Base-by-base conservation (phyloP, 2,329 filamentous ascomycete genomes). In the Trichoderma brevicompactum region DNA sequence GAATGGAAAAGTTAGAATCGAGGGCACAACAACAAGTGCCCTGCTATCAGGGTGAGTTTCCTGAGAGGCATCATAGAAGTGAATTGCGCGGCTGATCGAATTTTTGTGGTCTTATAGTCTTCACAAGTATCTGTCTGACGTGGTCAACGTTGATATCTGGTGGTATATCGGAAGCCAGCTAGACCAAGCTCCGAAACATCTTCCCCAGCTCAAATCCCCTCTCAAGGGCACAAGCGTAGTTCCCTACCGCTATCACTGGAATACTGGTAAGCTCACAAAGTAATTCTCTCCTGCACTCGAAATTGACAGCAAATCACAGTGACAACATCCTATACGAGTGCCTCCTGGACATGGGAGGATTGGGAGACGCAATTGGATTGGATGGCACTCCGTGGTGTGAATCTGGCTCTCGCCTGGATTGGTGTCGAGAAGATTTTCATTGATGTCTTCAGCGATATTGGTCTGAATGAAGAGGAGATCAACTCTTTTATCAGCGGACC, bases 311-410 rank as follows among this genome's bases (percentile, higher is more conserved):
- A 4, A n/a, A n/a, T n/a, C 12, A 0, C 23, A 78, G 82, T 84
- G 0, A 84, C 82, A 0, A 83, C 82, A 68, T 83, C 80, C 4
- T 84, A 84, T 67, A 83, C 81, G 5, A 73, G 76, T 2, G 77
- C 82, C 0, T 84, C 83, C 70, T 85, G 81, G 81, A 72, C 72
- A 17, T 85, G 81, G 82, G 75, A 81, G 55, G 82, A 84, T 48
- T 84, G 82, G 82, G 81, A 84, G 70, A 70, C 79, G 1, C 75
- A 84, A 68, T 75, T 84, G 4, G 82, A 84, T 70, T 84, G 82
- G 81, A 75, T 84, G 68, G 81, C 82, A 3, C 75, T 85, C 1
- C 79, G 78, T 10, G 82, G 81, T 32, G 73, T 84, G 52, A 84
- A 84, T 65, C 72, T 84, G 5, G 79, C 81, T 2, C 74, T 84